Conservation (phyloP, 108 stramenopile genomes). For the Fistulifera pelliculosa region DNA sequence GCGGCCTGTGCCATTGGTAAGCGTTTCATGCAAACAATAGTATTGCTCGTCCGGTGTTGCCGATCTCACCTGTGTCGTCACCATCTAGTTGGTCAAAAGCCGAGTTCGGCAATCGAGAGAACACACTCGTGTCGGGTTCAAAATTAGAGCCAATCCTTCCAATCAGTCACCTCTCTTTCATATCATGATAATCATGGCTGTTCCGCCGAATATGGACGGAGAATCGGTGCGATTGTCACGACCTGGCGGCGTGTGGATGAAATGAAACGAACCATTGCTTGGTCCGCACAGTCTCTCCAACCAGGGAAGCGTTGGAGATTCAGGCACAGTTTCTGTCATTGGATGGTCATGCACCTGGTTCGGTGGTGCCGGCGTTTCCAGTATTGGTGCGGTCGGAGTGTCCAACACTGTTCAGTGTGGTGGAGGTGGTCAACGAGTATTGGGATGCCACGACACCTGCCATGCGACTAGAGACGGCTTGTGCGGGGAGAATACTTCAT, state of each 20-base stretch:
- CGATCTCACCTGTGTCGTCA: background rate
- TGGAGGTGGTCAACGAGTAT: background rate
- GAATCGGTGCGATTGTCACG: constrained; percentile 27
- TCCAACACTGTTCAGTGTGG: constrained; percentile 1
- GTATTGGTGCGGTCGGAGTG: constrained; percentile 3
- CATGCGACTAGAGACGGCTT: background rate
- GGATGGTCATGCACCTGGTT: background rate
- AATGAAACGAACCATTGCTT: constrained; percentile 42
- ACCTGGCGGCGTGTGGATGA: constrained; percentile 47
- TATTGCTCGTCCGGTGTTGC: background rate
- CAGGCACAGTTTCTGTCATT: constrained; percentile 24
- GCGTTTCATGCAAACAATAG: constrained; percentile 1
- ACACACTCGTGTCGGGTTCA: constrained; percentile 28
- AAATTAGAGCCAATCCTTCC: constrained; percentile 50
- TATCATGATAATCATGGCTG: constrained; percentile 41
- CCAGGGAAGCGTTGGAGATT: constrained; percentile 39
- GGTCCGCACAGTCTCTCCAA: constrained; percentile 17
- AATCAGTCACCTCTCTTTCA: constrained; percentile 21
- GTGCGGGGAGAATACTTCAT: constrained; percentile 1
- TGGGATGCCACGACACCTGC: constrained; percentile 1
- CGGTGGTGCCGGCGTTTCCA: constrained; percentile 3
- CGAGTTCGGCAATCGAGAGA: constrained; percentile 17
- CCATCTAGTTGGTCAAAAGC: constrained; percentile 35
- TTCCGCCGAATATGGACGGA: constrained; percentile 39
- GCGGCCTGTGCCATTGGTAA: constrained; percentile 47